Conservation (phyloP, 225 moss, liverwort and hornwort genomes). For the Asterella californica region DNA sequence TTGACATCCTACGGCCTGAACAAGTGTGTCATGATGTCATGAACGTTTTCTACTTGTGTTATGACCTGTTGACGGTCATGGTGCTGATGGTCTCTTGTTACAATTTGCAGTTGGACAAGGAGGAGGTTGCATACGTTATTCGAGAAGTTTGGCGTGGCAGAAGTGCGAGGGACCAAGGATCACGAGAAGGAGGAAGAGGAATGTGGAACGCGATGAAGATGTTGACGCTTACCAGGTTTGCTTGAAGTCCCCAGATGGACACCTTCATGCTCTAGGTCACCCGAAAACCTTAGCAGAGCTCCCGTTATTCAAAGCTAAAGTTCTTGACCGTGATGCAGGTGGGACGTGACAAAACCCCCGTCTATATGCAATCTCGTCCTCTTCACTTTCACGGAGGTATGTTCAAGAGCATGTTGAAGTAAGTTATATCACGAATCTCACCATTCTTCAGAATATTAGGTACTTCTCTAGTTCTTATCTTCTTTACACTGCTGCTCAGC, state of each 20-base stretch:
- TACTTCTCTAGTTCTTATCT: not conserved
- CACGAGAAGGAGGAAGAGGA: slow-evolving; percentile 78
- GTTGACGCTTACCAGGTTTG: slow-evolving; percentile 86
- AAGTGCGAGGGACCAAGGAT: slow-evolving; percentile 84
- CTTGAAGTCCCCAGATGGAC: not conserved
- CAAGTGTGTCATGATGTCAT: not conserved
- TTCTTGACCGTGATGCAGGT: slow-evolving; percentile 48
- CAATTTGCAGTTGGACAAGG: slow-evolving; percentile 74
- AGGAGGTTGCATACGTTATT: slow-evolving; percentile 84
- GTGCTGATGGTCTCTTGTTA: not conserved
- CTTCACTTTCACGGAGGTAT: slow-evolving; percentile 79
- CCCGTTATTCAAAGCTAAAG: not conserved
- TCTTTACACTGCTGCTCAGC: not conserved
- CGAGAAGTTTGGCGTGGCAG: slow-evolving; percentile 98
- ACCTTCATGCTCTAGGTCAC: not conserved
- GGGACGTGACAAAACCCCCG: slow-evolving; percentile 72
- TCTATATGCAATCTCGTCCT: slow-evolving; percentile 80
- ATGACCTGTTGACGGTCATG: not conserved
- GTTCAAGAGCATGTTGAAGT: not conserved
- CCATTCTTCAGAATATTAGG: not conserved
- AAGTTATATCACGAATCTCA: not conserved
- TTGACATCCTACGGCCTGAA: not conserved
- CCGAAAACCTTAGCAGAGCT: too few species aligned
- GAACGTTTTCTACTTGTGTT: not conserved
- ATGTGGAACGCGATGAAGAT: slow-evolving; percentile 98